Conservation (phyloP, 2,329 filamentous ascomycete species). For the Penicillium sp. region DNA sequence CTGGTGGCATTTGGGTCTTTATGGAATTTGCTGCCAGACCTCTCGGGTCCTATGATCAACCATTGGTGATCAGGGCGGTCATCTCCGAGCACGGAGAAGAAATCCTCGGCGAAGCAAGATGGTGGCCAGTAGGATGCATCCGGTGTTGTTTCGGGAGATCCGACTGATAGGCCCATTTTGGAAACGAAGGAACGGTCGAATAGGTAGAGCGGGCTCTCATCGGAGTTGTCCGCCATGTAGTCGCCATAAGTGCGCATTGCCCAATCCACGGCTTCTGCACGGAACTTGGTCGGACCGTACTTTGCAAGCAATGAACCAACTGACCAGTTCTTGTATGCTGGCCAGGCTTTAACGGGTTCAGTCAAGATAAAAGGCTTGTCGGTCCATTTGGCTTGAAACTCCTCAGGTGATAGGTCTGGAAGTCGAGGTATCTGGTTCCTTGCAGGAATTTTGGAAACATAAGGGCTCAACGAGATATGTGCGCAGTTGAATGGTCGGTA, state of each 20-base stretch:
- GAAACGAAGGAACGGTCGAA: conserved; percentile 86
- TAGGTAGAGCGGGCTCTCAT: conserved; percentile 89
- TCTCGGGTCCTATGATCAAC: conserved; percentile 85
- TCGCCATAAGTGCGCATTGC: conserved; percentile 74
- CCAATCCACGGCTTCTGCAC: conserved; percentile 95
- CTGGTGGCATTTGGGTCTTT: conserved; percentile 72
- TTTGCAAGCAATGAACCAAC: conserved; percentile 64
- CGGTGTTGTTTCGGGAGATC: conserved; percentile 40
- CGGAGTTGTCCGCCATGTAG: conserved; percentile 77
- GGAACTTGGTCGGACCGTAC: conserved; percentile 70
- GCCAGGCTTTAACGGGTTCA: conserved; percentile 77
- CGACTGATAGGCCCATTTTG: conserved; percentile 75
- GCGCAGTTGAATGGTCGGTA: conserved; percentile 90
- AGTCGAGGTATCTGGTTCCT: conserved; percentile 73
- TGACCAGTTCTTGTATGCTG: conserved; percentile 73
- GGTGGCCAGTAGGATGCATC: conserved; percentile 74
- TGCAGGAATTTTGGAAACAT: conserved; percentile 68
- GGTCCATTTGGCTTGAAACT: conserved; percentile 76
- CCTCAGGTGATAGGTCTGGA: conserved; percentile 65
- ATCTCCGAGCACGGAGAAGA: conserved; percentile 75
- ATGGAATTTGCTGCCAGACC: conserved; percentile 92
- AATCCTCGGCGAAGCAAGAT: conserved; percentile 79
- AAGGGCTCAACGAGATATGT: conserved; percentile 68
- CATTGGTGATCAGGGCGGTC: conserved; percentile 86
- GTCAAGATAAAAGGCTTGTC: conserved; percentile 85